A percentile compares a stretch with the other conserved stretches of the same genome.
Evolutionary conservation across 2,329 filamentous ascomycete genomes (phyloP).

Genomic region (Trichoderma aggressivum): DNA sequence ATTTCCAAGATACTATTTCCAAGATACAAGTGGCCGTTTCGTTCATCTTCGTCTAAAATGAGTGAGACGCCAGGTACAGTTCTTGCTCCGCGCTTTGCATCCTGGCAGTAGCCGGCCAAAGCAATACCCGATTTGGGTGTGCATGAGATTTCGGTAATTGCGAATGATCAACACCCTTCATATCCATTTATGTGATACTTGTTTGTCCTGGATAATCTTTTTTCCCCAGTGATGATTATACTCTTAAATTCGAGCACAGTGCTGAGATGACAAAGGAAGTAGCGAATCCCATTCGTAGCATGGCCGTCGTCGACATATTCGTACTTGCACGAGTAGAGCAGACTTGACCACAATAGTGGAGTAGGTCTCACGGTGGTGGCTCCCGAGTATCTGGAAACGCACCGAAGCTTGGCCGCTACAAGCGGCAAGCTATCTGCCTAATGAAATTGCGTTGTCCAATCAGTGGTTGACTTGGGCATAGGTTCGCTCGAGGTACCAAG

Average conservation of each 20-base stretch:
- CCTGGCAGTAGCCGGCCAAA: not conserved
- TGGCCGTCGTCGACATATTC: conserved; percentile 14
- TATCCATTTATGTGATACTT: not conserved
- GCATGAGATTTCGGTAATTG: not conserved
- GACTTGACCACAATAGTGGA: conserved; percentile 23
- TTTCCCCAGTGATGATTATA: not conserved
- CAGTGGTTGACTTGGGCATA: conserved; percentile 19
- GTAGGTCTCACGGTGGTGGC: conserved; percentile 26
- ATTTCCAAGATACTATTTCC: not conserved
- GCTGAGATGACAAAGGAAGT: not conserved
- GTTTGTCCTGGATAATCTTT: not conserved
- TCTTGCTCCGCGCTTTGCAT: not conserved
- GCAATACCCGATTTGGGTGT: not conserved
- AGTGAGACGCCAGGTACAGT: not conserved
- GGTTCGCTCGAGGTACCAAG: not conserved
- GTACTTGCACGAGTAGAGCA: conserved; percentile 21
- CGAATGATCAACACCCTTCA: not conserved
- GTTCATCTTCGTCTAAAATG: not conserved
- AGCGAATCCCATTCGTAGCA: not conserved
- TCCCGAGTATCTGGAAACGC: conserved; percentile 35
- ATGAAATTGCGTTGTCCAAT: conserved; percentile 24
- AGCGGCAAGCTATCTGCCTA: conserved; percentile 24
- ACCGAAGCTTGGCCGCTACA: conserved; percentile 27
- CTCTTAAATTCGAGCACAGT: not conserved
- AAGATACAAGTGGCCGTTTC: not conserved